These are phyloP conservation scores for Hypomontagnella monticulosa DNA, from an alignment of 495 filamentous ascomycete species.

Conservation along the genomic window DNA sequence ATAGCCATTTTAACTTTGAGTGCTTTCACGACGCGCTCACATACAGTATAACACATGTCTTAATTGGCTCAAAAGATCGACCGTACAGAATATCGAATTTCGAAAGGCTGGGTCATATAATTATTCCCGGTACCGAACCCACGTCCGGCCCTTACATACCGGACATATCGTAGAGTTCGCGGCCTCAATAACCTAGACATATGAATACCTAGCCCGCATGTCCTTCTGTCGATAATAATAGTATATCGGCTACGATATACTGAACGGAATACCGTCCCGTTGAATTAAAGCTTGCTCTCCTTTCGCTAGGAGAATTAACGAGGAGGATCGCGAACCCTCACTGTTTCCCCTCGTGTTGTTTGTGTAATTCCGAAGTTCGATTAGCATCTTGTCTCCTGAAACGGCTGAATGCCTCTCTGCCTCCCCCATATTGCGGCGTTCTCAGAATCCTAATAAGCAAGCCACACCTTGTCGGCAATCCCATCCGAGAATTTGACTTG, in stretches of 20 bases:
- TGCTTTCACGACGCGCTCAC: constrained; percentile 16
- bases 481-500: constrained; percentile 26
- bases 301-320: neutral
- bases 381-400: constrained; percentile 20
- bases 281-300: neutral
- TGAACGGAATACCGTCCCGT: too few species aligned
- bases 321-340: constrained; percentile 29
- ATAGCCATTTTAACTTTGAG: constrained; percentile 9
- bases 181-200: too few species aligned
- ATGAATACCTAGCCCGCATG: too few species aligned
- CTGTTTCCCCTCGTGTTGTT: constrained; percentile 6
- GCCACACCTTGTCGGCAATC: constrained; percentile 22
- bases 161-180: too few species aligned
- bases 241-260: too few species aligned
- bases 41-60: constrained; percentile 5
- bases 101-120: neutral
- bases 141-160: too few species aligned
- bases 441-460: neutral
- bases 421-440: constrained; percentile 14
- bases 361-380: constrained; percentile 11
- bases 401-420: constrained; percentile 9
- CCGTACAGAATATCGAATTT: neutral
- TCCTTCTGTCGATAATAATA: too few species aligned
- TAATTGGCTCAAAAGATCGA: constrained; percentile 12
- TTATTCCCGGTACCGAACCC: constrained; percentile 20